Evolutionary conservation across 176 grass and related monocot genomes (phyloP), one percentile per base, ranked within the genome.

Genomic region (Oryza officinalis): DNA sequence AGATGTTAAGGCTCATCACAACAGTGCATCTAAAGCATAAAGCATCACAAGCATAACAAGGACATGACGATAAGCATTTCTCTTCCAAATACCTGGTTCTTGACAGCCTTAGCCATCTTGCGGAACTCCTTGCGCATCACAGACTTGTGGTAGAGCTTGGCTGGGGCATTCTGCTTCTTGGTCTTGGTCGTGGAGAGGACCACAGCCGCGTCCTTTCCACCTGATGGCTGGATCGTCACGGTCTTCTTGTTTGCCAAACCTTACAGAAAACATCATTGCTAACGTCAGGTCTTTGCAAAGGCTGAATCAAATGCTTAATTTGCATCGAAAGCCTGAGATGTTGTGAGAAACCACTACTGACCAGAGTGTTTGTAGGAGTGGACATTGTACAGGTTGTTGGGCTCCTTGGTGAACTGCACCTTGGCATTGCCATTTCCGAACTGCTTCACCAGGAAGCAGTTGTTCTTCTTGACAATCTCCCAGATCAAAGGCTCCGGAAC

Each of bases 341-440:
- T 9, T 18, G 33, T 3, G 20, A 8, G 18, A 35, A 28, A 47
- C 3, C 12, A 5, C 23, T 54, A 71, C 23, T 37, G 22, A 95
- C 93, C 93, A 26, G 90, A 96, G 77, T 87, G 50, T 77, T 91
- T 96, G 90, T 93, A 93, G 26, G 94, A 92, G 81, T 91, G 84
- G n/a, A 96, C 27, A 64, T 93, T 96, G 78, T 85, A 93, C 60
- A 96, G 90, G 45, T 96, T 96, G 85, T 89, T 96, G 4, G 90
- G 83, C 94, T 96, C 90, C 83, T 87, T 96, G 80, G 77, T 89
- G 88, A 96, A 96, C 76, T 93, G 94, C 30, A 93, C 88, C 80
- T 81, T 89, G 52, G 94, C 86, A 35, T 90, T 93, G 26, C 88
- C 83, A 10, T 88, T 96, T 27, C 88, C 90, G 25, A 96, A 96